These are phyloP conservation scores for Leccinum variabile DNA, from an alignment of 1,284 basidiomycete species.

Conservation along the genomic window DNA sequence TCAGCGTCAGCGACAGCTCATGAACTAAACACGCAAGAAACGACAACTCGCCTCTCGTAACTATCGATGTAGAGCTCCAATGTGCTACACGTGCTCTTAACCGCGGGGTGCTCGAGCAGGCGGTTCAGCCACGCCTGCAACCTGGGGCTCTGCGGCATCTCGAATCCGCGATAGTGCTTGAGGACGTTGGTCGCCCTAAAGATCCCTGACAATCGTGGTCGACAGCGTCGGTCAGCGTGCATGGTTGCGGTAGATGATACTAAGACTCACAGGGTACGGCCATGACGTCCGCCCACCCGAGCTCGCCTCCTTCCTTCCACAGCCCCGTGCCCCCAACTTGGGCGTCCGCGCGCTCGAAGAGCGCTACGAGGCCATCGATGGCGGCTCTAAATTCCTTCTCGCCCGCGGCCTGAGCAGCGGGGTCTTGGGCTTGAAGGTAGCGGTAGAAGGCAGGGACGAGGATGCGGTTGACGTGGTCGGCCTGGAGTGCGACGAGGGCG, in stretches of 20 bases:
- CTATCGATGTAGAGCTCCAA: constrained; percentile 75
- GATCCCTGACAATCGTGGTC: constrained; percentile 48
- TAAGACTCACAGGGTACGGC: constrained; percentile 68
- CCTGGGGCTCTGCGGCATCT: constrained; percentile 47
- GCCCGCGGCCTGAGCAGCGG: constrained; percentile 51
- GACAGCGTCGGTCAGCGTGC: not conserved
- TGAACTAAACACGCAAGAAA: not conserved
- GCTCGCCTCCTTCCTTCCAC: constrained; percentile 51
- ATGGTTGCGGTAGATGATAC: not conserved
- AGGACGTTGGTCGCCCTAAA: constrained; percentile 66
- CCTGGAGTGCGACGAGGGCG: constrained; percentile 65
- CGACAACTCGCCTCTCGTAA: constrained; percentile 58
- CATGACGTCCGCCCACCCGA: constrained; percentile 71
- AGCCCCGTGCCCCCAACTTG: constrained; percentile 50
- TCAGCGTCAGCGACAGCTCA: not conserved
- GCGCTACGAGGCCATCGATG: constrained; percentile 52
- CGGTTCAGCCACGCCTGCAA: constrained; percentile 56
- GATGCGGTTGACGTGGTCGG: constrained; percentile 63
- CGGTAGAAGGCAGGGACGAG: constrained; percentile 79
- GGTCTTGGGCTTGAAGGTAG: constrained; percentile 73
- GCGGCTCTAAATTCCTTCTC: constrained; percentile 60
- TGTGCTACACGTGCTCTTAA: constrained; percentile 69
- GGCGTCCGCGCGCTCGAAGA: constrained; percentile 59
- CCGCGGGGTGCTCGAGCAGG: constrained; percentile 60
- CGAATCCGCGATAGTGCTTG: constrained; percentile 68